A percentile compares a stretch with the other conserved stretches of the same genome.
Evolutionary conservation across 2,329 filamentous ascomycete genomes (phyloP).

Genomic region (Penicillium capsulatum): DNA sequence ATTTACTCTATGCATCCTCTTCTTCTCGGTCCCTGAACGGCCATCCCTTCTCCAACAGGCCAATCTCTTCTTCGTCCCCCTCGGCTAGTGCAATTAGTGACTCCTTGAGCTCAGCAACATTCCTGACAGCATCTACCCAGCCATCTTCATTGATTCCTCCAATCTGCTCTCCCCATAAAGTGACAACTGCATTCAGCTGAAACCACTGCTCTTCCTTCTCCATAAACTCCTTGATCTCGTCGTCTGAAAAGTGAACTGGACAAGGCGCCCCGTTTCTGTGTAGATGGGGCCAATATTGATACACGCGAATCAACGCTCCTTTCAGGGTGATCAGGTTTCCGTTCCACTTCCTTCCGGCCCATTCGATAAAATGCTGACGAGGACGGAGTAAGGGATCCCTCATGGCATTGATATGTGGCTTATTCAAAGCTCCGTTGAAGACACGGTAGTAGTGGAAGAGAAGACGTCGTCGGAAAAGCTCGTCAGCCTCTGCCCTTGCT

Average conservation of each 20-base stretch:
- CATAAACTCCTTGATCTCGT: slow-evolving; percentile 3
- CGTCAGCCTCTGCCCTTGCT: not conserved
- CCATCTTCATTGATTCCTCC: slow-evolving; percentile 11
- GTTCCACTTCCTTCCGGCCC: not conserved
- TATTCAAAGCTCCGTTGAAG: not conserved
- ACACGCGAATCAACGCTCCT: not conserved
- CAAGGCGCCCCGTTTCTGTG: not conserved
- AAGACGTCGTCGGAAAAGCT: not conserved
- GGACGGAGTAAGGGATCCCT: not conserved
- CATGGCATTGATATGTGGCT: not conserved
- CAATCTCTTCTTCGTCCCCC: slow-evolving; percentile 9
- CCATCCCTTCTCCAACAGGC: slow-evolving; percentile 12
- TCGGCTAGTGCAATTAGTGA: slow-evolving; percentile 6
- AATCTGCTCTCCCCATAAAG: slow-evolving; percentile 9
- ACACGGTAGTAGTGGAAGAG: not conserved
- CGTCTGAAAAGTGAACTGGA: slow-evolving; percentile 3
- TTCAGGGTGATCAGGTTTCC: not conserved
- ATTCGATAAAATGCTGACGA: not conserved
- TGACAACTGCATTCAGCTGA: slow-evolving; percentile 5
- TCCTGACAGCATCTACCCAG: slow-evolving; percentile 9
- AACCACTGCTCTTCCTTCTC: slow-evolving; percentile 11
- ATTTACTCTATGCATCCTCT: not conserved
- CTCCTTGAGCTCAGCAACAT: slow-evolving; percentile 8
- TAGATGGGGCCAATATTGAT: not conserved
- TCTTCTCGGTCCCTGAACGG: slow-evolving; percentile 13